These are phyloP conservation scores for Meyerozyma guilliermondii DNA, from an alignment of 1,139 yeast genomes.

Conservation along the genomic window DNA sequence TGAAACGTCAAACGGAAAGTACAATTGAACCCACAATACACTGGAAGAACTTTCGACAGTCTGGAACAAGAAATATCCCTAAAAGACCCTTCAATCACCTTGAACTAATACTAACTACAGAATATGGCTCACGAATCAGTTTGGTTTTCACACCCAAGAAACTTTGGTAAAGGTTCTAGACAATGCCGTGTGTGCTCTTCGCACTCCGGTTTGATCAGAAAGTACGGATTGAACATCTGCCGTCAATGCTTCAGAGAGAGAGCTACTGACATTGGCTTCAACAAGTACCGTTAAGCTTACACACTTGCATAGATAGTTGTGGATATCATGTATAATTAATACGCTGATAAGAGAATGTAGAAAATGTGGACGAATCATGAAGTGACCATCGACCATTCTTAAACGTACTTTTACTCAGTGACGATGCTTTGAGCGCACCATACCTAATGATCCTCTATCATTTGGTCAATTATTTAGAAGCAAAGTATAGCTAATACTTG, in stretches of 20 bases:
- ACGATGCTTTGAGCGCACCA: too few species aligned
- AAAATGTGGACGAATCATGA: too few species aligned
- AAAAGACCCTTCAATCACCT: neutral
- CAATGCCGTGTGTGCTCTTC: constrained; percentile 99
- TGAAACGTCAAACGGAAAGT: too few species aligned
- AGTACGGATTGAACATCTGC: constrained; percentile 99
- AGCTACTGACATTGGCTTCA: constrained; percentile 98
- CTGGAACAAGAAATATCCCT: too few species aligned
- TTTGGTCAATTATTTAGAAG: too few species aligned
- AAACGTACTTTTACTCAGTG: too few species aligned
- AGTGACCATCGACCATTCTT: too few species aligned
- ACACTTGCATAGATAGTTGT: constrained; percentile 2
- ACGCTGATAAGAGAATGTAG: constrained; percentile 1
- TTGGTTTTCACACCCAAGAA: constrained; percentile 99
- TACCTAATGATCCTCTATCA: too few species aligned
- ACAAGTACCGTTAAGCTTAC: constrained; percentile 84
- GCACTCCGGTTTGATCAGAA: constrained; percentile 99
- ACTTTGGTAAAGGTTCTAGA: constrained; percentile 99
- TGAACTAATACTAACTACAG: constrained; percentile 1
- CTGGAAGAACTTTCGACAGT: too few species aligned
- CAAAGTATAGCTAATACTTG: too few species aligned
- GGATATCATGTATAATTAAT: constrained; percentile 2
- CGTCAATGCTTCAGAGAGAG: constrained; percentile 99
- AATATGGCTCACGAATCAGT: constrained; percentile 99
- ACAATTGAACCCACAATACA: too few species aligned